Conservation (phyloP, 257 asterid species). For the Solanum arcanum region DNA sequence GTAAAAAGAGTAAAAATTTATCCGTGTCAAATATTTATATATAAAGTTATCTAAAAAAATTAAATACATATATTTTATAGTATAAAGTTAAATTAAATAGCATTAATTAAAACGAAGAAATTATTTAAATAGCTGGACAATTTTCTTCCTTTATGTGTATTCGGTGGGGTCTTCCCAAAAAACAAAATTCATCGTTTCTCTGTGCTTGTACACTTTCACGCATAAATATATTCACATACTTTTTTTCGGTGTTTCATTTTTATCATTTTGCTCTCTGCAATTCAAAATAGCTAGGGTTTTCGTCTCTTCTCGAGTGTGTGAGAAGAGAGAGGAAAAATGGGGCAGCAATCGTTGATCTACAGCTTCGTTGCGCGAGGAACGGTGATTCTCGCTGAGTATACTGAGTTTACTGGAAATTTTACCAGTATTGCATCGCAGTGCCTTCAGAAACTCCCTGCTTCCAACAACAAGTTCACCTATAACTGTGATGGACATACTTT, state of each 20-base stretch:
- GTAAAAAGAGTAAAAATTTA: not conserved
- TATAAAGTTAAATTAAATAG: rapidly evolving
- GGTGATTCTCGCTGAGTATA: slow-evolving; percentile 70
- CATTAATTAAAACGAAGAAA: too few species aligned
- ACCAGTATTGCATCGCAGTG: slow-evolving; percentile 92
- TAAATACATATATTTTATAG: not conserved
- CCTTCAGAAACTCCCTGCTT: slow-evolving; percentile 86
- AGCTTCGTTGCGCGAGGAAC: slow-evolving; percentile 94
- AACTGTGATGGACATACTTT: slow-evolving; percentile 94
- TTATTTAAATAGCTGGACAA: not conserved
- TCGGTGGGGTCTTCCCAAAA: not conserved
- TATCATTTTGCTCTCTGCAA: slow-evolving; percentile 2
- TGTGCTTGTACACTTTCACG: slow-evolving; percentile 4
- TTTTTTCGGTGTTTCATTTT: not conserved
- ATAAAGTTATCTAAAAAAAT: too few species aligned
- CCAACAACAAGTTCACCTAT: slow-evolving; percentile 88
- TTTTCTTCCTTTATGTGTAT: not conserved
- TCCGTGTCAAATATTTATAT: not conserved
- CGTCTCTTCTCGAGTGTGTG: not conserved
- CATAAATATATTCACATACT: not conserved
- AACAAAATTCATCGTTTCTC: not conserved
- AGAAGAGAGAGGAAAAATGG: slow-evolving; percentile 1
- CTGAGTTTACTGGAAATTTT: slow-evolving; percentile 90
- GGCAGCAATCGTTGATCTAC: slow-evolving; percentile 96
- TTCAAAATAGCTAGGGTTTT: slow-evolving; percentile 29